Evolutionary conservation across 1,284 basidiomycete genomes (phyloP).

Genomic region (Papiliotrema terrestris): DNA sequence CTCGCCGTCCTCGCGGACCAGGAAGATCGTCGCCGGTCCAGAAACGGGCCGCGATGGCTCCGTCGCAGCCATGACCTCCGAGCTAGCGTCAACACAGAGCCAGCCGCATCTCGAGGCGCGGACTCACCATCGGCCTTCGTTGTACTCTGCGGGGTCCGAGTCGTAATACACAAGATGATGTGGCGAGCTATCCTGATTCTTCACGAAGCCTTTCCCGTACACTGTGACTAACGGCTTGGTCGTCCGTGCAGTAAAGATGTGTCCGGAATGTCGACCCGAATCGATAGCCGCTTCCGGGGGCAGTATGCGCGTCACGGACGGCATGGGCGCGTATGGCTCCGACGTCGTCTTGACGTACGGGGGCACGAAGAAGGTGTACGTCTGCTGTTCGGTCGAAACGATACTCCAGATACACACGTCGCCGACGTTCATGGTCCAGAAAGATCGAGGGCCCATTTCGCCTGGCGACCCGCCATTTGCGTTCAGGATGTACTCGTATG

Average conservation of each 20-base stretch:
- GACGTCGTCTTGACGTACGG: conserved; percentile 53
- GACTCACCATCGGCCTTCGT: conserved; percentile 79
- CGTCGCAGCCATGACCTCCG: conserved; percentile 57
- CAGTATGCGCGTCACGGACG: conserved; percentile 75
- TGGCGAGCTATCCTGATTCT: conserved; percentile 58
- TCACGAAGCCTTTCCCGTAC: conserved; percentile 87
- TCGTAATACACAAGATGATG: conserved; percentile 70
- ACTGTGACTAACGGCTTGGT: conserved; percentile 37
- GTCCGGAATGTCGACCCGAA: conserved; percentile 20
- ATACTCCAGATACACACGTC: conserved; percentile 46
- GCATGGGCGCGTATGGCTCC: conserved; percentile 82
- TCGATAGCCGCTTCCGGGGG: conserved; percentile 59
- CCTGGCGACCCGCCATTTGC: neutral
- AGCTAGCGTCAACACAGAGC: conserved; percentile 9
- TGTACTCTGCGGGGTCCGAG: conserved; percentile 75
- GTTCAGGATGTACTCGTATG: neutral
- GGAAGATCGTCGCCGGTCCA: conserved; percentile 66
- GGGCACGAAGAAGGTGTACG: conserved; percentile 88
- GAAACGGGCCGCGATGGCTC: conserved; percentile 35
- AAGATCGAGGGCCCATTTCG: neutral
- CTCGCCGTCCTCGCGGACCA: conserved; percentile 83
- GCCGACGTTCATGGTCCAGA: conserved; percentile 40
- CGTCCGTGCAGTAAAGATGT: conserved; percentile 35
- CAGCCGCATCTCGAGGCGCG: neutral
- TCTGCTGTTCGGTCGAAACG: conserved; percentile 43